Conservation (phyloP, 2,329 filamentous ascomycete genomes). For the Clarireedia homoeocarpa region DNA sequence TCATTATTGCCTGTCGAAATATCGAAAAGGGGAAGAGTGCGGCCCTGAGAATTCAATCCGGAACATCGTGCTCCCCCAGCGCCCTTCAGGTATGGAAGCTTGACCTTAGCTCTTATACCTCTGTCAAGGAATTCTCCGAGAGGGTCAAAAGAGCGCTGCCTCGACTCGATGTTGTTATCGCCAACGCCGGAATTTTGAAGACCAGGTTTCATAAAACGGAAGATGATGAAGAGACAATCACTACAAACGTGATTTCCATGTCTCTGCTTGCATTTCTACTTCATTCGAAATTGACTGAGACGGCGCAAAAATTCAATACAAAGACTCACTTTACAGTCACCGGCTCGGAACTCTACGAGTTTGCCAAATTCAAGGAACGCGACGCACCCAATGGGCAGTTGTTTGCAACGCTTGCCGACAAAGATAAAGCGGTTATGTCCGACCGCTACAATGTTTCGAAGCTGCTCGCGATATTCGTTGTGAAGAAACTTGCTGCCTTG, state of each 20-base stretch:
- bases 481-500: constrained; percentile 32
- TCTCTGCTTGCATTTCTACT: constrained; percentile 37
- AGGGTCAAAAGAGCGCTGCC: constrained; percentile 4
- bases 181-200: constrained; percentile 11
- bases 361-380: not conserved
- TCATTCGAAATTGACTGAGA: constrained; percentile 35
- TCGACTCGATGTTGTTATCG: constrained; percentile 12
- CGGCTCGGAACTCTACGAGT: constrained; percentile 8
- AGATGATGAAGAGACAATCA: constrained; percentile 36
- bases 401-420: constrained; percentile 5
- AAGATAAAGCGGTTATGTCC: not conserved
- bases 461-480: constrained; percentile 37
- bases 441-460: constrained; percentile 38
- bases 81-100: constrained; percentile 15
- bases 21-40: constrained; percentile 16
- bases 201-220: constrained; percentile 4
- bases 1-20: constrained; percentile 19
- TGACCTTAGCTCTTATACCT: constrained; percentile 13
- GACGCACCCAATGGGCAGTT: not conserved
- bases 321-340: constrained; percentile 4
- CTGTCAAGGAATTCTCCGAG: constrained; percentile 11
- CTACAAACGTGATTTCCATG: constrained; percentile 42
- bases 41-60: constrained; percentile 11
- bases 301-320: constrained; percentile 16
- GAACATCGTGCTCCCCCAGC: not conserved